These are phyloP conservation scores for Fraxinus sp. DNA, from an alignment of 305 asterid genomes.

Conservation along the genomic window DNA sequence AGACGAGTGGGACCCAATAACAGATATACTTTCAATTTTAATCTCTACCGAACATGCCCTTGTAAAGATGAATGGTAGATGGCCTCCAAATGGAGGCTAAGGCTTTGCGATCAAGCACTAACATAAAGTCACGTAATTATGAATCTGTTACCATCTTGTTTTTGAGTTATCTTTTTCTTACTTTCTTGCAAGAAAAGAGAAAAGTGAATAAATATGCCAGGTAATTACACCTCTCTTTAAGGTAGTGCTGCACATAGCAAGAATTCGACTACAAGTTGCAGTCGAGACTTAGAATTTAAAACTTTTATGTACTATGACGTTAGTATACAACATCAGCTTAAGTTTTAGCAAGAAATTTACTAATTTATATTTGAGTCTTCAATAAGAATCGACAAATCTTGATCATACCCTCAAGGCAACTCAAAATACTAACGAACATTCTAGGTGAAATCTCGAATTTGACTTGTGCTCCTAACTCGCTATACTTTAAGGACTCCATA, in stretches of 20 bases:
- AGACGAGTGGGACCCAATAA: too few relatives aligned
- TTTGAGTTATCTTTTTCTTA: not conserved
- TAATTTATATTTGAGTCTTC: not conserved
- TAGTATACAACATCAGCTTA: not conserved
- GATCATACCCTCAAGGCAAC: constrained; percentile 28
- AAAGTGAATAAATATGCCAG: not conserved
- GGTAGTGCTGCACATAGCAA: not conserved
- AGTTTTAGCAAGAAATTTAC: not conserved
- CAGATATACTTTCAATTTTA: too few relatives aligned
- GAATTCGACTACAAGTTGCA: not conserved
- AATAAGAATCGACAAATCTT: not conserved
- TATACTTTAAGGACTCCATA: constrained; percentile 81
- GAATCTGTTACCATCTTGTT: not conserved
- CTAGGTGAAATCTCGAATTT: constrained; percentile 21
- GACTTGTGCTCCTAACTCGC: constrained; percentile 46
- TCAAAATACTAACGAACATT: constrained; percentile 65
- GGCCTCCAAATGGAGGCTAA: too few relatives aligned
- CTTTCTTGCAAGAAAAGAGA: not conserved
- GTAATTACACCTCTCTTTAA: not conserved
- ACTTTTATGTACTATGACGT: not conserved
- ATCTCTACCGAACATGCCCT: too few relatives aligned
- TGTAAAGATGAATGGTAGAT: not conserved
- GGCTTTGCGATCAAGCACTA: not conserved
- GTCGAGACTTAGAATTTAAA: not conserved
- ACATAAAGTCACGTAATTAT: not conserved